Percentiles rank a stretch among this genome's conserved stretches.
Conservation (phyloP, 345 rosid species). For the Eucalyptus sideroxylon region DNA sequence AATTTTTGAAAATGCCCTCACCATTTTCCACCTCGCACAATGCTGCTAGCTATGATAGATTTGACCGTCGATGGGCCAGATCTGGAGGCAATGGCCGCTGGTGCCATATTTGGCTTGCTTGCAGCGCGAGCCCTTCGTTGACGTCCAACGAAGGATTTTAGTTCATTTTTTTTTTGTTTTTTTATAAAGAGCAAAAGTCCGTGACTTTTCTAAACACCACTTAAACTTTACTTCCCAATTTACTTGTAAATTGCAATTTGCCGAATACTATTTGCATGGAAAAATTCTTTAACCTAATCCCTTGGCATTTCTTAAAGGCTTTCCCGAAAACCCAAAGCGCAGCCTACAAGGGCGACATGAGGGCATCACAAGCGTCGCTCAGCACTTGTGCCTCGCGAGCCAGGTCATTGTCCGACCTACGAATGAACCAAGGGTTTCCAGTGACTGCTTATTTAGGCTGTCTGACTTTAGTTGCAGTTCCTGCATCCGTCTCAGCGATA, state of each 20-base stretch:
- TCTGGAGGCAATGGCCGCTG: no score
- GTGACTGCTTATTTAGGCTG: neutral
- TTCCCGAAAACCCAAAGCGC: neutral
- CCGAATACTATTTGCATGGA: neutral
- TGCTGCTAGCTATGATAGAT: neutral
- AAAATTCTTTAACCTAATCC: neutral
- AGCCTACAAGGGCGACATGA: slow-evolving; percentile 39
- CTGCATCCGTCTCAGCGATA: neutral
- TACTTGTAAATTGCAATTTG: neutral
- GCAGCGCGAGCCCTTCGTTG: no score
- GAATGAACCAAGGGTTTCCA: neutral
- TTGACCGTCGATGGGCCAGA: no score
- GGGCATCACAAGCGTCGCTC: slow-evolving; percentile 52
- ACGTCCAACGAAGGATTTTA: neutral
- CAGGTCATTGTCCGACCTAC: slow-evolving; percentile 14
- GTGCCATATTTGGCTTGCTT: no score
- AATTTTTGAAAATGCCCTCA: neutral
- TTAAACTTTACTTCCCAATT: neutral
- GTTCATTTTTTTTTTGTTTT: neutral
- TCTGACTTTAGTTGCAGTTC: neutral
- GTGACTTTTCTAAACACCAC: neutral
- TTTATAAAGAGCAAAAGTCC: neutral
- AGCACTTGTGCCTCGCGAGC: slow-evolving; percentile 56
- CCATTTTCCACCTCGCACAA: neutral
- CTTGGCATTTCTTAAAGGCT: neutral